Conservation (phyloP, 345 rosid species). For the Heritiera fomes region DNA sequence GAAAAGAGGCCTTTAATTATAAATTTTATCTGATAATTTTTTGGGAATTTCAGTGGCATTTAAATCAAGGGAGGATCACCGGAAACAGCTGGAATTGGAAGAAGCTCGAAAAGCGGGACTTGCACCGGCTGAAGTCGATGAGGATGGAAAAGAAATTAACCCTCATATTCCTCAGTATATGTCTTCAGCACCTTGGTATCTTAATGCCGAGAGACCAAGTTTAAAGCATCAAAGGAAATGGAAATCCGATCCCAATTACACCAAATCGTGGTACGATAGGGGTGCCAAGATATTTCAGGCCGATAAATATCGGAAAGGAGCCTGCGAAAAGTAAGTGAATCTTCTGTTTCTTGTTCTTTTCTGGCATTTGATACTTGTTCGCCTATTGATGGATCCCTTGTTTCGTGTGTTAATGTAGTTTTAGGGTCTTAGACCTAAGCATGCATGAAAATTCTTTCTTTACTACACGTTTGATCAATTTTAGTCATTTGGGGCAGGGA, state of each 20-base stretch:
- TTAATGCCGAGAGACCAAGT: slow-evolving; percentile 58
- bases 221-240: slow-evolving; percentile 74
- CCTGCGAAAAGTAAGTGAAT: slow-evolving; percentile 58
- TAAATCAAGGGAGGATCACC: slow-evolving; percentile 64
- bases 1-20: not conserved
- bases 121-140: slow-evolving; percentile 77
- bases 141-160: slow-evolving; percentile 74
- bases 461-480: not conserved
- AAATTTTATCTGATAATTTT: not conserved
- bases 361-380: not conserved
- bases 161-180: slow-evolving; percentile 78
- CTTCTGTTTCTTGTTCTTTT: not conserved
- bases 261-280: slow-evolving; percentile 60
- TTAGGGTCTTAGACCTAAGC: not conserved
- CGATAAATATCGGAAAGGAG: slow-evolving; percentile 56
- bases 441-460: not conserved
- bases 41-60: slow-evolving; percentile 51
- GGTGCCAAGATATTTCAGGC: slow-evolving; percentile 57
- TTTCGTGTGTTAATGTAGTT: not conserved
- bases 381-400: not conserved
- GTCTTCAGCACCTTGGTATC: slow-evolving; percentile 82
- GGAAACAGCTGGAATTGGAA: slow-evolving; percentile 62
- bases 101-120: slow-evolving; percentile 78
- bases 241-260: slow-evolving; percentile 59
- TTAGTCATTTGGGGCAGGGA: not conserved